Evolutionary conservation across 768 basidiomycete genomes (phyloP).

Genomic region (Termitomyces sp.): DNA sequence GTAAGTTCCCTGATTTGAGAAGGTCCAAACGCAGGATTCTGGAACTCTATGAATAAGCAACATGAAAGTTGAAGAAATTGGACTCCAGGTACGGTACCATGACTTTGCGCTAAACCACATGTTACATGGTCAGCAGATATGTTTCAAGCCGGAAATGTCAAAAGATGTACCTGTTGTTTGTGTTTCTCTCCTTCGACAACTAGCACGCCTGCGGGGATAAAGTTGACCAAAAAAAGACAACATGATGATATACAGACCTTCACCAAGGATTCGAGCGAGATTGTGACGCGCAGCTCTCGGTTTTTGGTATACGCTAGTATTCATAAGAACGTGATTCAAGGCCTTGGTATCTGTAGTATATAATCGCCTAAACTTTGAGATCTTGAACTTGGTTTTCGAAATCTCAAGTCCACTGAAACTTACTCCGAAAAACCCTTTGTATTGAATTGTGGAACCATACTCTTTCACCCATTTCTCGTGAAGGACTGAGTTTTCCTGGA

Average conservation of each 20-base stretch:
- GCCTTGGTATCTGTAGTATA: constrained; percentile 32
- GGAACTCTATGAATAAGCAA: not conserved
- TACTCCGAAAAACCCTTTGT: constrained; percentile 37
- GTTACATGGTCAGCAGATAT: not conserved
- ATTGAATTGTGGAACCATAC: constrained; percentile 13
- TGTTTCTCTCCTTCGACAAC: constrained; percentile 44
- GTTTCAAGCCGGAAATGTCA: not conserved
- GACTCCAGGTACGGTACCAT: constrained; percentile 28
- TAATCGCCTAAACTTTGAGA: constrained; percentile 21
- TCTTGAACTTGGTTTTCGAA: constrained; percentile 40
- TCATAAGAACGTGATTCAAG: constrained; percentile 57
- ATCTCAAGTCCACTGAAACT: constrained; percentile 20
- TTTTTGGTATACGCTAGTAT: constrained; percentile 53
- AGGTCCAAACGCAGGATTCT: constrained; percentile 67
- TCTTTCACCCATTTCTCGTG: constrained; percentile 16
- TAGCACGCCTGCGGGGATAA: constrained; percentile 38
- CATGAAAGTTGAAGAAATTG: constrained; percentile 6
- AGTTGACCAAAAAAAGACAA: not conserved
- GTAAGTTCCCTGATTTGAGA: constrained; percentile 54
- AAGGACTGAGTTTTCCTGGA: constrained; percentile 28
- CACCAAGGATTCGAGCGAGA: constrained; percentile 38
- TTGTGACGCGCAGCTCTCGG: constrained; percentile 31
- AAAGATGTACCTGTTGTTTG: constrained; percentile 31
- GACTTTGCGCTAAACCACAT: constrained; percentile 29
- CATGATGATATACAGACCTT: constrained; percentile 20